Evolutionary conservation across 148 eudicot genomes (phyloP).

Genomic region (Fagopyrum homotropicum): DNA sequence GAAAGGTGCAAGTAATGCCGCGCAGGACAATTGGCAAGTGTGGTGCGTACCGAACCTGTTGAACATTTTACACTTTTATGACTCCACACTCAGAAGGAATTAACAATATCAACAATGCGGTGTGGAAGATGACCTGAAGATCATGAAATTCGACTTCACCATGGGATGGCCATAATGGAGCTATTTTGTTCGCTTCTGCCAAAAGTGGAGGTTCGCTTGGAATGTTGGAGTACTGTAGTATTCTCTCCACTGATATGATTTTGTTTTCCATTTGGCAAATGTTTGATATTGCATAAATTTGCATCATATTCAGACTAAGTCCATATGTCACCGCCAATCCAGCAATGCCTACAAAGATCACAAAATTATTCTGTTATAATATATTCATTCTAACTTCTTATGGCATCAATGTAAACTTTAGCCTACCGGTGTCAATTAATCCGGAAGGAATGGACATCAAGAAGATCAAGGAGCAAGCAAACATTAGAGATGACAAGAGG

Average conservation of each 20-base stretch:
- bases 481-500: slow-evolving; percentile 37
- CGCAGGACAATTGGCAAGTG: too few relatives aligned
- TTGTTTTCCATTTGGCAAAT: slow-evolving; percentile 44
- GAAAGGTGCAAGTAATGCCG: too few relatives aligned
- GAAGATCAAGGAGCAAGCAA: slow-evolving; percentile 42
- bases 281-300: slow-evolving; percentile 31
- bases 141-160: slow-evolving; percentile 39
- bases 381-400: too few relatives aligned
- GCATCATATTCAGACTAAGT: slow-evolving; percentile 12
- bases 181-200: slow-evolving; percentile 37
- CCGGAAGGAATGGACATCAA: slow-evolving; percentile 43
- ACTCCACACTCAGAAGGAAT: too few relatives aligned
- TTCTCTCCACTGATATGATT: slow-evolving; percentile 61
- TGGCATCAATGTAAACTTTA: neutral
- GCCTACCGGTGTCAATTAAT: slow-evolving; percentile 39
- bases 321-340: slow-evolving; percentile 60
- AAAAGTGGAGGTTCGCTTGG: slow-evolving; percentile 53
- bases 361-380: neutral
- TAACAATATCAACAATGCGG: slow-evolving; percentile 14
- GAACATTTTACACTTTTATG: too few relatives aligned
- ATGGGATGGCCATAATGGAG: slow-evolving; percentile 38
- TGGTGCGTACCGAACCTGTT: too few relatives aligned
- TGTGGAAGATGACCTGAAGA: slow-evolving; percentile 55
- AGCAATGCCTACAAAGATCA: slow-evolving; percentile 35
- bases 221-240: slow-evolving; percentile 45